phyloP scores from a whole-genome alignment of 306 rosid genomes.

The Dryas octopetala region DNA sequence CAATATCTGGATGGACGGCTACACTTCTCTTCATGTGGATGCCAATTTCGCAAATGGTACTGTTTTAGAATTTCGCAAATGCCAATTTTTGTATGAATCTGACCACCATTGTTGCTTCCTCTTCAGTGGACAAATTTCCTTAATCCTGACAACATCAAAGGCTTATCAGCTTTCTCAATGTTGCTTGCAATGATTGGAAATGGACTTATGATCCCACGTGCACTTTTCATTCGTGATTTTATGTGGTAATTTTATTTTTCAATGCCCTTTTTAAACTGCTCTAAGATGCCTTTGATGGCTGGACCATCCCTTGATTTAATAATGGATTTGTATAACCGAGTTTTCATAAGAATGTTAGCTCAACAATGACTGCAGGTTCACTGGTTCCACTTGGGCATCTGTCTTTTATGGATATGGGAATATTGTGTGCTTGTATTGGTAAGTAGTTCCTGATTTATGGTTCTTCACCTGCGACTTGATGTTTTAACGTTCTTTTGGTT shows the following conservation, averaged over 20 bases:
- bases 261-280: conserved; percentile 4
- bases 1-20: conserved; percentile 95
- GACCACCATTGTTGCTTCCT: conserved; percentile 24
- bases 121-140: conserved; percentile 93
- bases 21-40: conserved; percentile 99
- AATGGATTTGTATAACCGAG: not conserved
- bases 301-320: not conserved
- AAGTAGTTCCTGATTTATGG: conserved; percentile 28
- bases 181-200: conserved; percentile 93
- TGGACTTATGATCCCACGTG: conserved; percentile 85
- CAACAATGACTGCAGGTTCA: conserved; percentile 57
- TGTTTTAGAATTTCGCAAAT: conserved; percentile 16
- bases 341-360: conserved; percentile 1
- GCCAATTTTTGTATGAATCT: conserved; percentile 15
- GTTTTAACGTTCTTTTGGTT: conserved; percentile 17
- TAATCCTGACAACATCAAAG: conserved; percentile 92
- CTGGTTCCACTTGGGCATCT: conserved; percentile 83
- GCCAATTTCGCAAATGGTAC: conserved; percentile 95
- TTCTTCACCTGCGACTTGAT: conserved; percentile 15
- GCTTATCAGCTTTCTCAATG: conserved; percentile 89
- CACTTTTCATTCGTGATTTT: conserved; percentile 76
- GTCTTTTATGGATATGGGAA: conserved; percentile 89
- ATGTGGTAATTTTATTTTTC: conserved; percentile 73
- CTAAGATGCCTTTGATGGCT: not conserved
- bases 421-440: conserved; percentile 73